A percentile compares a stretch with the other conserved stretches of the same genome.
These are phyloP conservation scores for Stenocarpella maydis DNA, from an alignment of 2,329 filamentous ascomycete genomes.

Conservation along the genomic window DNA sequence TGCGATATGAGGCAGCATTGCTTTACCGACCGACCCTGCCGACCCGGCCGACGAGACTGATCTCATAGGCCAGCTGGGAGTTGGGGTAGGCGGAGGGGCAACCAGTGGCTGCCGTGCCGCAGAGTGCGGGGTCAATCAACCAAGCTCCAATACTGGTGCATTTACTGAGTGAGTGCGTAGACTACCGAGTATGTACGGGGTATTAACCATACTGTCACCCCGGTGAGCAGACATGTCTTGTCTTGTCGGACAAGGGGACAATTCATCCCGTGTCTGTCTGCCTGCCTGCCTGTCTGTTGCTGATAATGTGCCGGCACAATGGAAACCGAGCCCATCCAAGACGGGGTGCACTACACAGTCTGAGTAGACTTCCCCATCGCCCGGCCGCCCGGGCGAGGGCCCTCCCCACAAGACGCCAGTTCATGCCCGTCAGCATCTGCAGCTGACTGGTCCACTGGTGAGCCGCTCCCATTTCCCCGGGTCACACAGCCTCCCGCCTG, in stretches of 20 bases:
- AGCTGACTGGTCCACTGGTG: slow-evolving; percentile 16
- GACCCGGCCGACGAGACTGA: slow-evolving; percentile 5
- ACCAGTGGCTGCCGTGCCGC: neutral
- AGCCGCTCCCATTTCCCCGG: slow-evolving; percentile 22
- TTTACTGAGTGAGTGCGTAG: too few species aligned
- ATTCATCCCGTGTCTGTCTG: too few species aligned
- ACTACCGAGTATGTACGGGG: too few species aligned
- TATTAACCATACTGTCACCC: too few species aligned
- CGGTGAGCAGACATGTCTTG: too few species aligned
- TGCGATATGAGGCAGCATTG: neutral
- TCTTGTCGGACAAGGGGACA: too few species aligned
- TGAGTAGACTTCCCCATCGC: slow-evolving; percentile 6
- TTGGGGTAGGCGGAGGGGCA: slow-evolving; percentile 5
- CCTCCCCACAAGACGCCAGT: neutral
- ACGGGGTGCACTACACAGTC: too few species aligned
- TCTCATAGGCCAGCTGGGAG: slow-evolving; percentile 16
- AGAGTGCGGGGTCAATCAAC: slow-evolving; percentile 5
- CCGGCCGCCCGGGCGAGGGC: neutral
- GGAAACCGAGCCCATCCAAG: slow-evolving; percentile 6
- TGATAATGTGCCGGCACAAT: too few species aligned
- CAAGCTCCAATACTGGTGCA: too few species aligned
- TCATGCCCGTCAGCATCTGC: neutral
- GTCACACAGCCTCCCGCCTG: neutral
- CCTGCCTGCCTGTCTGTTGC: too few species aligned
- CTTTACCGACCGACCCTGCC: neutral